Base-by-base conservation (phyloP, 192 early-diverging fungal species). In the Kappamyces sp. region DNA sequence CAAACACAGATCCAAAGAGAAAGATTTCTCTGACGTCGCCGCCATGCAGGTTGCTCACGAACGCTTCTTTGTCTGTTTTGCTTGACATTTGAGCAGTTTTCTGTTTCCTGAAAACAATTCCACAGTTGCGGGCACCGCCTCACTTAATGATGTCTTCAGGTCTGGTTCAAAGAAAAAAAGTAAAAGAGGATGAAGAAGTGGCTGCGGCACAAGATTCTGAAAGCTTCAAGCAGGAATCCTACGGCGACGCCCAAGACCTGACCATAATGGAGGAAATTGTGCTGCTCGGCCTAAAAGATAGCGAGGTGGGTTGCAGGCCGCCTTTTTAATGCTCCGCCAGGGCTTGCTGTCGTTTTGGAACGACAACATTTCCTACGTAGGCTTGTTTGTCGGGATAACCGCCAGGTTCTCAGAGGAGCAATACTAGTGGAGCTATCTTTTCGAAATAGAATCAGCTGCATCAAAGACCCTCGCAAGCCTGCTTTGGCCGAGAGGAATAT, bases 341-440 rank as follows among this genome's bases (percentile, higher is more conserved):
- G 95, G 95, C 1, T 93, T 95, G 60, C 80, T 98, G 39, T 94
- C 92, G 30, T 98, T 98, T 68, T 98, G 95, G 95, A 98, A 98
- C 72, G 95, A 98, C 73, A 93, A 91, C 68, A 91, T 98, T 52
- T 94, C 91, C 22, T 98, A 98, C 73, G 78, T 79, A 42, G 30
- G 66, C 68, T 33, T 2, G 15, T 57, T 2, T 59, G 36, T 12
- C 15, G 11, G 9, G 31, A 12, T 5, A 41, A 12, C 34, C 6
- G 51, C 5, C 32, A 77, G 71, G 88, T 93, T 1, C 71, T 98
- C 12, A 81, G 95, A 60, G 94, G 93, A 9, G 88, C 88, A 58
- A 98, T 98, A 65, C 75, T 98, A 37, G 93, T 96, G 78, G 95
- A 98, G 73, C 76, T 98, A 5, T 94, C 94, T 4, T 83, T 98